phyloP scores from a whole-genome alignment of 2,329 filamentous ascomycete species.

The Diaporthe helianthi region DNA sequence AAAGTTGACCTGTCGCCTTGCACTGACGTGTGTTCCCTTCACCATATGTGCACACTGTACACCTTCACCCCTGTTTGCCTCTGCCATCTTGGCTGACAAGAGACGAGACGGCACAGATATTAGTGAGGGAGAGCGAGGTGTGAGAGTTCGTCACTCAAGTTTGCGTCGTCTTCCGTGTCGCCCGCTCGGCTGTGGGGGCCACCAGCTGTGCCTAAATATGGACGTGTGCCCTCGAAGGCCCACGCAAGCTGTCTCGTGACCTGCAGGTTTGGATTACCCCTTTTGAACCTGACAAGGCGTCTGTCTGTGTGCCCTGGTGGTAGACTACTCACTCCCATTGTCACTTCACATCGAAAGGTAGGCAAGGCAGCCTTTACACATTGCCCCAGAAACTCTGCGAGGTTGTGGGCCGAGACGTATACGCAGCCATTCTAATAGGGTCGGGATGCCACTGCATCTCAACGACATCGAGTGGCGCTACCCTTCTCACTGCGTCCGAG shows the following conservation, averaged over 20 bases:
- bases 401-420: not conserved
- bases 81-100: not conserved
- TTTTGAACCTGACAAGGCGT: not conserved
- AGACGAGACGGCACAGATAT: not conserved
- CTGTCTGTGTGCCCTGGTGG: slow-evolving; percentile 14
- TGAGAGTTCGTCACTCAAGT: not conserved
- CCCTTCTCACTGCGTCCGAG: not conserved
- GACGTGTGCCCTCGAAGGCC: not conserved
- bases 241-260: slow-evolving; percentile 21
- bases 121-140: not conserved
- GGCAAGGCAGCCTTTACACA: not conserved
- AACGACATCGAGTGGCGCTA: not conserved
- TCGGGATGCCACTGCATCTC: not conserved
- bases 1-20: slow-evolving; percentile 23
- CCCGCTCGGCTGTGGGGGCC: slow-evolving; percentile 6
- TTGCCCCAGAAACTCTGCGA: not conserved
- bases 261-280: not conserved
- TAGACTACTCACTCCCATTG: too few species aligned
- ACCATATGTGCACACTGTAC: too few species aligned
- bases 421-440: not conserved
- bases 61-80: slow-evolving; percentile 4
- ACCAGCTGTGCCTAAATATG: slow-evolving; percentile 19
- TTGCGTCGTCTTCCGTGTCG: slow-evolving; percentile 13
- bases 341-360: not conserved
- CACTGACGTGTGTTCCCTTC: slow-evolving; percentile 2